phyloP scores from a whole-genome alignment of 495 filamentous ascomycete species.

The Massariosphaeria phaeospora region DNA sequence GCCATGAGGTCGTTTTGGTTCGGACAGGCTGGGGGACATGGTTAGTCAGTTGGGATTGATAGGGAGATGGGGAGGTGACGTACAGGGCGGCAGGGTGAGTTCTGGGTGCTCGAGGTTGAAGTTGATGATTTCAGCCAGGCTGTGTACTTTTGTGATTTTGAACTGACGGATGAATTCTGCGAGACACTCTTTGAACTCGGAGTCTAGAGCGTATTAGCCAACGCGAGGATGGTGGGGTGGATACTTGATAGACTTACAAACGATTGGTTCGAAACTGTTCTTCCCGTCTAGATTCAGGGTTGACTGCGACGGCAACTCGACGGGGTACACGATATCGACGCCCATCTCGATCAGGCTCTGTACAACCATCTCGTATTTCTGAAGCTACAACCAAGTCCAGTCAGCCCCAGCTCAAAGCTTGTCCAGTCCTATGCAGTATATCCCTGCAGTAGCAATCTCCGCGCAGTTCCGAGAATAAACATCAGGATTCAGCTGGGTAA shows the following conservation, averaged over 20 bases:
- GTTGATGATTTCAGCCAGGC: conserved; percentile 32
- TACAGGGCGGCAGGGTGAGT: conserved; percentile 25
- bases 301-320: conserved; percentile 25
- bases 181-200: conserved; percentile 30
- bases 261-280: conserved; percentile 31
- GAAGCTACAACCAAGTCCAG: conserved; percentile 6
- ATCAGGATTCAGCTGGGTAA: no score
- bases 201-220: conserved; percentile 5
- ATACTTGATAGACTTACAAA: conserved; percentile 24
- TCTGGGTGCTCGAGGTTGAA: conserved; percentile 32
- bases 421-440: no score
- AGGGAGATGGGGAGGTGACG: neutral
- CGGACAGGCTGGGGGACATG: conserved; percentile 15
- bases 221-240: neutral
- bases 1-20: conserved; percentile 32
- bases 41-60: neutral
- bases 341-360: conserved; percentile 29
- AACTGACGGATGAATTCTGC: conserved; percentile 28
- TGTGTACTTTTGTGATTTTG: conserved; percentile 32
- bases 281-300: conserved; percentile 24
- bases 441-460: no score
- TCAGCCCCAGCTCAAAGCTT: no score
- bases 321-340: conserved; percentile 30
- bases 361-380: conserved; percentile 32
- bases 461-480: no score